These are phyloP conservation scores for Canavalia ensiformis DNA, from an alignment of 306 rosid genomes.

Conservation along the genomic window DNA sequence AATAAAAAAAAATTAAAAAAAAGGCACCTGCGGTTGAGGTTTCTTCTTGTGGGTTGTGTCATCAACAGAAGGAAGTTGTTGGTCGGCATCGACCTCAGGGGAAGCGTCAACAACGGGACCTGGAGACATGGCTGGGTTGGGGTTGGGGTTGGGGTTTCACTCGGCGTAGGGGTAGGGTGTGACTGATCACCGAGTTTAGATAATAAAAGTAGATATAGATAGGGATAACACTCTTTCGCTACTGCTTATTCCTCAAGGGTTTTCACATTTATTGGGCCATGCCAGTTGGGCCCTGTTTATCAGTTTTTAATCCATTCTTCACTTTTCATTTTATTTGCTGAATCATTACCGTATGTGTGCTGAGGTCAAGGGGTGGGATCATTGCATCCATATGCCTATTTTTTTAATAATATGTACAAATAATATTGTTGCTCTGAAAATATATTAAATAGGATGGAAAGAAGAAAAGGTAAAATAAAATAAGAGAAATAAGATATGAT, in stretches of 20 bases:
- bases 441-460: too few relatives aligned
- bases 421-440: too few relatives aligned
- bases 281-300: slow-evolving; percentile 32
- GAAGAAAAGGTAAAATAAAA: too few relatives aligned
- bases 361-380: too few relatives aligned
- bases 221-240: slow-evolving; percentile 23
- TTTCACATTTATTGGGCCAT: slow-evolving; percentile 49
- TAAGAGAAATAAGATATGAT: too few relatives aligned
- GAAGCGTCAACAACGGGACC: slow-evolving; percentile 69
- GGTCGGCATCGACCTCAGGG: slow-evolving; percentile 51
- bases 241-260: slow-evolving; percentile 41
- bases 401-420: too few relatives aligned
- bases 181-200: background rate
- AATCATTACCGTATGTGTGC: too few relatives aligned
- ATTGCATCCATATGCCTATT: too few relatives aligned
- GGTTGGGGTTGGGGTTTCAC: slow-evolving; percentile 35
- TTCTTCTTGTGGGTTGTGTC: slow-evolving; percentile 57
- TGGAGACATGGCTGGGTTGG: slow-evolving; percentile 69
- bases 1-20: background rate
- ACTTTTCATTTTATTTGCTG: too few relatives aligned
- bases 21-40: slow-evolving; percentile 56
- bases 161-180: background rate
- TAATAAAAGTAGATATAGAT: slow-evolving; percentile 6
- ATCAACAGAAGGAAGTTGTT: slow-evolving; percentile 48
- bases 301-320: background rate